Percentiles rank a stretch among this genome's conserved stretches.
These are phyloP conservation scores for Alternaria longipes DNA, from an alignment of 2,329 filamentous ascomycete species.

Conservation along the genomic window DNA sequence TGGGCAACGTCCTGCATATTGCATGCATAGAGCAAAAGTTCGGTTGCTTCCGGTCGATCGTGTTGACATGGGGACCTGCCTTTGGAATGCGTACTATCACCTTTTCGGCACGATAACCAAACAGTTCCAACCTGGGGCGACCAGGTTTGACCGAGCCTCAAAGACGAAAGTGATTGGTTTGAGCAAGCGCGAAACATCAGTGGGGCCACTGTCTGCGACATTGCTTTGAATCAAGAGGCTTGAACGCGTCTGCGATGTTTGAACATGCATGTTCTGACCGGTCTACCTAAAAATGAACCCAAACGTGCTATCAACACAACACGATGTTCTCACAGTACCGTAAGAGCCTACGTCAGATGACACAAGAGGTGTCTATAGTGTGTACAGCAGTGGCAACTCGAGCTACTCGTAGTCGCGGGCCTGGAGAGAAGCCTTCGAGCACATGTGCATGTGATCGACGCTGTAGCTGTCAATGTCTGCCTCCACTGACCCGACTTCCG, in stretches of 20 bases:
- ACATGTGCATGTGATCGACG: not conserved
- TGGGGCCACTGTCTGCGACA: conserved; percentile 9
- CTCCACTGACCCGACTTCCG: conserved; percentile 6
- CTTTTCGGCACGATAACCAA: conserved; percentile 35
- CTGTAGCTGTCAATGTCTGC: conserved; percentile 6
- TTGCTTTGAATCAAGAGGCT: conserved; percentile 25
- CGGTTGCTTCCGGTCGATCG: conserved; percentile 48
- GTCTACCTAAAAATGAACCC: conserved; percentile 16
- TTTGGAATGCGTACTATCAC: conserved; percentile 42
- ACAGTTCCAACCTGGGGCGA: conserved; percentile 38
- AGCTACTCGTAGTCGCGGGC: not conserved
- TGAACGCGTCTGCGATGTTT: conserved; percentile 21
- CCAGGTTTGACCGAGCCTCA: conserved; percentile 25
- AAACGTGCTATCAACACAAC: conserved; percentile 18
- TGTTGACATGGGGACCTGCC: conserved; percentile 26
- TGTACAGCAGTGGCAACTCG: not conserved
- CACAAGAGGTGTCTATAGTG: not conserved
- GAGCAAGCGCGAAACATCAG: conserved; percentile 25
- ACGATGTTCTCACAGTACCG: not conserved
- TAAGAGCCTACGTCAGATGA: not conserved
- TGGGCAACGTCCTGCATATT: conserved; percentile 26
- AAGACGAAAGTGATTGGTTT: conserved; percentile 27
- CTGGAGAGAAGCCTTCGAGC: not conserved
- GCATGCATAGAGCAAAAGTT: conserved; percentile 46
- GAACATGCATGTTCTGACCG: conserved; percentile 28